A percentile compares a stretch with the other conserved stretches of the same genome.
phyloP scores from a whole-genome alignment of 2,329 filamentous ascomycete genomes.

The Fusarium miscanthi region DNA sequence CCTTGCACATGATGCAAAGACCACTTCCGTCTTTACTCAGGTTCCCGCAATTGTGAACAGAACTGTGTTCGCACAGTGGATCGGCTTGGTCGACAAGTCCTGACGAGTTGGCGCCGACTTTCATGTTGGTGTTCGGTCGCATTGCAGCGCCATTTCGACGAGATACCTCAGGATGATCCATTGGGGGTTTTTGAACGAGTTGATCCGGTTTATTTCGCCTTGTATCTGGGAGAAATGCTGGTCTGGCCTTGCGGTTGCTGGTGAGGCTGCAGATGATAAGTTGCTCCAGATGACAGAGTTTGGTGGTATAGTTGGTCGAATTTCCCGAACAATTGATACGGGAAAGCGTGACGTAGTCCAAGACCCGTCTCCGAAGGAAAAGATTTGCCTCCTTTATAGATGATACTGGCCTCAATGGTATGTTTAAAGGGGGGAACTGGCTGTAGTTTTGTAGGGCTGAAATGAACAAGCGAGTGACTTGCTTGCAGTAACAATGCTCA shows the following conservation, averaged over 20 bases:
- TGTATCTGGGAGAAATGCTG: not conserved
- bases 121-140: slow-evolving; percentile 6
- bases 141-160: not conserved
- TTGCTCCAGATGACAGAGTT: not conserved
- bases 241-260: not conserved
- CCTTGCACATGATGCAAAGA: slow-evolving; percentile 42
- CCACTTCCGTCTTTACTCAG: slow-evolving; percentile 28
- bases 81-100: slow-evolving; percentile 38
- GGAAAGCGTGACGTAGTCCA: not conserved
- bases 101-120: not conserved
- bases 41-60: slow-evolving; percentile 41
- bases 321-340: not conserved
- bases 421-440: not conserved
- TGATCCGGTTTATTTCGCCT: not conserved
- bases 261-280: not conserved
- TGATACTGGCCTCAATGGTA: slow-evolving; percentile 1
- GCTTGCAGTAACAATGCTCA: slow-evolving; percentile 3
- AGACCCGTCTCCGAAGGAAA: not conserved
- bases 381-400: not conserved
- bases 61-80: slow-evolving; percentile 40
- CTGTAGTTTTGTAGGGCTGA: slow-evolving; percentile 42
- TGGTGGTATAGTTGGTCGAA: not conserved
- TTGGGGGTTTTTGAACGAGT: not conserved
- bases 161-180: slow-evolving; percentile 2
- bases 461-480: slow-evolving; percentile 16